A percentile compares a stretch with the other conserved stretches of the same genome.
phyloP scores from a whole-genome alignment of 306 rosid species.

The Myrica gale region DNA sequence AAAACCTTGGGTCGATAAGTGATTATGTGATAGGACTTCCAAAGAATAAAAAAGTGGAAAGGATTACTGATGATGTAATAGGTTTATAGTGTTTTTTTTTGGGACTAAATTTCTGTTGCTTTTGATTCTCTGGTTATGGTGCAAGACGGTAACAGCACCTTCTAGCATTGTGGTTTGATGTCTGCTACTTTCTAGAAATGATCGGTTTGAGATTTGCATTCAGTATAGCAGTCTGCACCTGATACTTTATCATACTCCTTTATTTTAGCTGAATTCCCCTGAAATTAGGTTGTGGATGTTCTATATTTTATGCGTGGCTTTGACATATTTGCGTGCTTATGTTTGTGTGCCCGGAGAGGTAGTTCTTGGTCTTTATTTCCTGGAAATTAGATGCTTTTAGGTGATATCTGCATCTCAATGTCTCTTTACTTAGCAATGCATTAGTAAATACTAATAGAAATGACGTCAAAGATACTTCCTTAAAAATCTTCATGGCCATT shows the following conservation, averaged over 20 bases:
- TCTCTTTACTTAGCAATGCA: background rate
- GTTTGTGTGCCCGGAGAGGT: background rate
- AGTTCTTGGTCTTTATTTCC: conserved; percentile 11
- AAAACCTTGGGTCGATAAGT: background rate
- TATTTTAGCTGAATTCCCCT: background rate
- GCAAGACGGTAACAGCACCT: background rate
- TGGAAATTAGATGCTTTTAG: background rate
- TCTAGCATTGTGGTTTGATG: background rate
- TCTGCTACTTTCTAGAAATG: background rate
- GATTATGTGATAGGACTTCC: background rate
- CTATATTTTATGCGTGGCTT: background rate
- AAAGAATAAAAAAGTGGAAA: background rate
- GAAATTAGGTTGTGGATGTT: background rate
- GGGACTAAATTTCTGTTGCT: background rate
- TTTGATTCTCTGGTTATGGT: background rate
- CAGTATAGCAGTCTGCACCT: background rate
- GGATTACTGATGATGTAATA: background rate
- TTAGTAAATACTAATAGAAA: conserved; percentile 3
- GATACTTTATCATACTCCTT: background rate
- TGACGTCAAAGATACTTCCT: conserved; percentile 21
- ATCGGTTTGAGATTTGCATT: background rate
- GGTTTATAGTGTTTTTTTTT: background rate
- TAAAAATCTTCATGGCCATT: conserved; percentile 26
- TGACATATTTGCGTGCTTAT: background rate
- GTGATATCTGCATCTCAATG: conserved; percentile 1